Evolutionary conservation across 139 green algal species (phyloP), one percentile per base, ranked within the genome.

Genomic region (Ettlia oleoabundans): DNA sequence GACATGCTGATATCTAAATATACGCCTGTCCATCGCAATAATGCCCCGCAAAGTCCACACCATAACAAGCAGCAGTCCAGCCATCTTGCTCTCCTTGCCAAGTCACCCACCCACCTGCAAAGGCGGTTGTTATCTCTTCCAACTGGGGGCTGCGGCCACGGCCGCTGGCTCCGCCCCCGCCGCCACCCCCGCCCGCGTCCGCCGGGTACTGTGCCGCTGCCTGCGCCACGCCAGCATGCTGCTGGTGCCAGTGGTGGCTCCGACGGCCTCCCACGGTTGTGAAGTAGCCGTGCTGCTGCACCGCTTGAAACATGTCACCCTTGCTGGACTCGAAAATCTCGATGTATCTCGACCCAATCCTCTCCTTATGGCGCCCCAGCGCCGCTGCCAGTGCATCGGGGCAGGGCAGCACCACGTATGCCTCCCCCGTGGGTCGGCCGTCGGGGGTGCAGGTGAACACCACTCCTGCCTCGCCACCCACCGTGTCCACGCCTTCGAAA

Each of bases 381-480:
- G 91, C 92, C 33, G 88, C 86, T 35, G 88, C 73, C 82, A 90
- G 83, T 5, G 64, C 89, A 32, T 88, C 87, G 51, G 92, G 86
- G 22, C 77, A 80, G 43, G 86, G 62, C 47, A 98, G 86, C 86
- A 96, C 93, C 28, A 96, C 93, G 72, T 93, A 98, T 0, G 93
- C 95, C 77, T 98, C 95, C 10, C 94, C 94, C 3, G 94, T 95
- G n/a, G 92, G 90, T 3, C 95, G 88, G 19, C 95, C 94, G 41
- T 96, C 92, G 18, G 82, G 83, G 0, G 81, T 90, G 70, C 73
- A 84, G 0, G 94, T 92, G 83, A 98, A 93, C 0, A 96, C 82
- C 8, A 98, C 86, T 22, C 88, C 89, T 21, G 91, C 88, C 43
- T 88, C 85, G 32, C 84, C 89, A 4, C 91, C 87, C 26, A 89